phyloP scores from a whole-genome alignment of 2,329 filamentous ascomycete species.

The Xylariaceae sp. region DNA sequence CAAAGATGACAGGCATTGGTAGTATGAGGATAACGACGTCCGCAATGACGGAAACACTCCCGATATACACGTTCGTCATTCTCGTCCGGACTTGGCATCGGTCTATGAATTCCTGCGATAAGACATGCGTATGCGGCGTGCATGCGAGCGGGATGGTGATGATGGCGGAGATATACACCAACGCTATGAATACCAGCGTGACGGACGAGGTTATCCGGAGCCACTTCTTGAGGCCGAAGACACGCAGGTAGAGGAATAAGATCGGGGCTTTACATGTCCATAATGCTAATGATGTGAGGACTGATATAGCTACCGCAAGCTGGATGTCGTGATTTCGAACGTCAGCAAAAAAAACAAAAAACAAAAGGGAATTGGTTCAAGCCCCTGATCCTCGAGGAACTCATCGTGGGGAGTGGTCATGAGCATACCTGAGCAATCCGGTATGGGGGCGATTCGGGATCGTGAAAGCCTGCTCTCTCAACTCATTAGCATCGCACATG shows the following conservation, averaged over 20 bases:
- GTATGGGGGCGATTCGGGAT: conserved; percentile 5
- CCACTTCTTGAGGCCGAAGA: conserved; percentile 19
- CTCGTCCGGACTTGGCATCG: conserved; percentile 13
- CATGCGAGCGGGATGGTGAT: conserved; percentile 11
- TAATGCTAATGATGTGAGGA: conserved; percentile 9
- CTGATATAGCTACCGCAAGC: conserved; percentile 14
- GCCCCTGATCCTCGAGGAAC: neutral
- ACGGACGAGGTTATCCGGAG: conserved; percentile 8
- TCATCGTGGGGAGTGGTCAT: neutral
- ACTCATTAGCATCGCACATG: conserved; percentile 2
- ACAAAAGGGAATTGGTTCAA: neutral
- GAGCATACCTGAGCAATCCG: conserved; percentile 12
- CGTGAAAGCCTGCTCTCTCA: conserved; percentile 13
- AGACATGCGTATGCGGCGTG: conserved; percentile 8
- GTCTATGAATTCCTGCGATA: conserved; percentile 8
- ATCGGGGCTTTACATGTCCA: conserved; percentile 20
- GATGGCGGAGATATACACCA: conserved; percentile 8
- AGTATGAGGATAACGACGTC: conserved; percentile 17
- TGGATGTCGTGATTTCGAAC: neutral
- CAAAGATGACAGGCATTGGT: conserved; percentile 16
- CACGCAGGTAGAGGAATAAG: conserved; percentile 16
- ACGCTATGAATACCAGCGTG: conserved; percentile 9
- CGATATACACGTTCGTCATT: conserved; percentile 12
- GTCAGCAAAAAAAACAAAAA: neutral
- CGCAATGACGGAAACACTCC: conserved; percentile 11